Base-by-base conservation (phyloP, 2,329 filamentous ascomycete genomes). In the Zasmidium cellare region DNA sequence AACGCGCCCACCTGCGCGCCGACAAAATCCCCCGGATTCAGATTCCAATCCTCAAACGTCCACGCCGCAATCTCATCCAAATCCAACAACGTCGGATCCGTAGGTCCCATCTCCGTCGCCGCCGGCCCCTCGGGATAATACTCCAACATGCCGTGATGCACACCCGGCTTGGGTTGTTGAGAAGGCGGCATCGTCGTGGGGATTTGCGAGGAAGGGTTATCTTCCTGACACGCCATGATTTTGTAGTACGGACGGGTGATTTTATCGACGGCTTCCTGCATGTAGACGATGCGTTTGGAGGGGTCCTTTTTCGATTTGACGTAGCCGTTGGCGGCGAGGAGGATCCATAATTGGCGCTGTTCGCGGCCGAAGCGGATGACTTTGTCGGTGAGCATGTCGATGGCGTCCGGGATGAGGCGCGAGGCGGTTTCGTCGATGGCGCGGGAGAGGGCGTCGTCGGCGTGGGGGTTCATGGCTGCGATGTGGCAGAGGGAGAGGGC, bases 191-290 rank as follows among this genome's bases (percentile, higher is more conserved):
- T n/a, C 16, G 35, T 41, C 6, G 11, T 18, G n/a, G 25, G 12
- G 46, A 28, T 28, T 18, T 50, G 18, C n/a, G 35, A 31, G 6
- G 46, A 16, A 0, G 59, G 55, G 18, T 46, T 58, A 28, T 67
- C 63, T 47, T 67, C 66, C 38, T 71, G 69, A 52, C 66, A 69
- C 14, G 68, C 67, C 67, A 70, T 69, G 41, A 70, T 70, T 51
- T 69, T 71, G 53, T 71, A 67, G 31, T 67, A 71, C 2, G 64
- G 65, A n/a, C 61, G 49, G 1, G 64, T 64, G 46, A 71, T 63
- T 20, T 64, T 64, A 11, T 71, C 69, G 7, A 72, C 67, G 2
- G 69, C 67, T 50, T 72, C 69, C 48, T 69, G 67, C 69, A 70
- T 70, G 57, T 67, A 70, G 1, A 61, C 51, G 1, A 59, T 19